phyloP scores from a whole-genome alignment of 75 land plant species.

The Picea glauca region DNA sequence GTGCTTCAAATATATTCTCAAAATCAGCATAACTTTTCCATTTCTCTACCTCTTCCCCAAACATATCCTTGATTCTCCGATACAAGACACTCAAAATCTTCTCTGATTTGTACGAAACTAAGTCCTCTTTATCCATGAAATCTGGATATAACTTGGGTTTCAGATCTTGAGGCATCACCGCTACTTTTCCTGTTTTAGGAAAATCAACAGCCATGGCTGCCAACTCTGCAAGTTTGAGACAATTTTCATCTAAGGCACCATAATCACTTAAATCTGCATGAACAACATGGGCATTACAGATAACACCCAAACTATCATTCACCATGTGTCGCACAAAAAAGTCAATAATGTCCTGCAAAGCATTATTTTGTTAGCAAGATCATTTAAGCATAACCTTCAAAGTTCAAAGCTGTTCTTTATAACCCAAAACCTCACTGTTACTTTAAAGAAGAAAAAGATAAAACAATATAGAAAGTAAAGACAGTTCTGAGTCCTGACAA shows the following conservation, averaged over 20 bases:
- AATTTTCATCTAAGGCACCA: constrained; percentile 75
- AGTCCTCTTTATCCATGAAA: constrained; percentile 82
- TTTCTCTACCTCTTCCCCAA: constrained; percentile 23
- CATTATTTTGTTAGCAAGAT: too few relatives aligned
- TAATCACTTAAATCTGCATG: constrained; percentile 77
- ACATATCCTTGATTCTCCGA: constrained; percentile 38
- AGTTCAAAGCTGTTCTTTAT: too few relatives aligned
- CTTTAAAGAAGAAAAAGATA: too few relatives aligned
- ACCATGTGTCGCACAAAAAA: constrained; percentile 76
- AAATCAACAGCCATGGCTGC: constrained; percentile 91
- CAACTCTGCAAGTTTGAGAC: constrained; percentile 68
- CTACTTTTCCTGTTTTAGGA: constrained; percentile 89
- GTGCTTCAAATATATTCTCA: constrained; percentile 6
- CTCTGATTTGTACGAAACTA: constrained; percentile 50
- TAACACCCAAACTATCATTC: constrained; percentile 74
- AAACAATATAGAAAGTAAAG: too few relatives aligned
- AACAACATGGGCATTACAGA: constrained; percentile 93
- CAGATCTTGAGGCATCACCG: constrained; percentile 63
- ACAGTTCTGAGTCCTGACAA: too few relatives aligned
- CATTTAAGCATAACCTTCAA: too few relatives aligned
- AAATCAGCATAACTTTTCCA: background rate
- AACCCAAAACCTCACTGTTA: too few relatives aligned
- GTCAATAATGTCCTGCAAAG: constrained; percentile 67
- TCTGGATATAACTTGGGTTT: constrained; percentile 80
- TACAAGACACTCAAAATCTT: constrained; percentile 74